Conservation (phyloP, 257 asterid species). For the Primulina huaijiensis region DNA sequence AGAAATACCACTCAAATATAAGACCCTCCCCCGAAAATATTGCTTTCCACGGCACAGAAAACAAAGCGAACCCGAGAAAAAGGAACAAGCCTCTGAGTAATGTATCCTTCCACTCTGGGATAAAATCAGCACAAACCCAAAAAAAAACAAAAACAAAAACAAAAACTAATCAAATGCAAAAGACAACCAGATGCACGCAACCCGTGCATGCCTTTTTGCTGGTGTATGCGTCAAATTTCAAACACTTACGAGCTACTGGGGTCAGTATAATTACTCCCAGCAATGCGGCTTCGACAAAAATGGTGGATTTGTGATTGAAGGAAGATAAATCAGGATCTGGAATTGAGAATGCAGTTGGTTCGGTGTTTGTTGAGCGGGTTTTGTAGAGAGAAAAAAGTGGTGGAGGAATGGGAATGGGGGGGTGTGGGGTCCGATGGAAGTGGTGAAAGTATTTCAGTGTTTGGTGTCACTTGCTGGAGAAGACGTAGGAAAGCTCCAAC, state of each 20-base stretch:
- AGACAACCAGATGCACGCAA: slow-evolving; percentile 26
- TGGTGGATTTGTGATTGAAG: slow-evolving; percentile 15
- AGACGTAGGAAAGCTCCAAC: slow-evolving; percentile 64
- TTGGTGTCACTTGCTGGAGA: slow-evolving; percentile 61
- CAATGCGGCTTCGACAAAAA: slow-evolving; percentile 11
- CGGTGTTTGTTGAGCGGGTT: slow-evolving; percentile 4
- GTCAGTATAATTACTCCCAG: slow-evolving; percentile 14
- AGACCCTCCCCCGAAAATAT: slow-evolving; percentile 14
- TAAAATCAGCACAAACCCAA: slow-evolving; percentile 8
- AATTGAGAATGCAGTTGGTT: slow-evolving; percentile 22
- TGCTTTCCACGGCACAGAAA: slow-evolving; percentile 36
- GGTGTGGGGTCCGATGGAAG: slow-evolving; percentile 20
- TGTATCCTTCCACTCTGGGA: neutral
- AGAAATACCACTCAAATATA: slow-evolving; percentile 24
- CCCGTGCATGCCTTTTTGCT: neutral
- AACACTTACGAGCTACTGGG: slow-evolving; percentile 36
- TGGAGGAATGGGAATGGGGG: slow-evolving; percentile 31
- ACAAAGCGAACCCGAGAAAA: slow-evolving; percentile 29
- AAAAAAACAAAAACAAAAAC: no score
- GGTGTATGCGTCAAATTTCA: slow-evolving; percentile 1
- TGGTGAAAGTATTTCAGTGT: slow-evolving; percentile 34
- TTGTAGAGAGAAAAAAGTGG: slow-evolving; percentile 31
- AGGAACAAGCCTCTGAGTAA: neutral
- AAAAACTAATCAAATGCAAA: slow-evolving; percentile 5
- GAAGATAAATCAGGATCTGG: slow-evolving; percentile 31